A percentile compares a stretch with the other conserved stretches of the same genome.
Evolutionary conservation across 1,284 basidiomycete genomes (phyloP).

Genomic region (Ceratobasidium sp.): DNA sequence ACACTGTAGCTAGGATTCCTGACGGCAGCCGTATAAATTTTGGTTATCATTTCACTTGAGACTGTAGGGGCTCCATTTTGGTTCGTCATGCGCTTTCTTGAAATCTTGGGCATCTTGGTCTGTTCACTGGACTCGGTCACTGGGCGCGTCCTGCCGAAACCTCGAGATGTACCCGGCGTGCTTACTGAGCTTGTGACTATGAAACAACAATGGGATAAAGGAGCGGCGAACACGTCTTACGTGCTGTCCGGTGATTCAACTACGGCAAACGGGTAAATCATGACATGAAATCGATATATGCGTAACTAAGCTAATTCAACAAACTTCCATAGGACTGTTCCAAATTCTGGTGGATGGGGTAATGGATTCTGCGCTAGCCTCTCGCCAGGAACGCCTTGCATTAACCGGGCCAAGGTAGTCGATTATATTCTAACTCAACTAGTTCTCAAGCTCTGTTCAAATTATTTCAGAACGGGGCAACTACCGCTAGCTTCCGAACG

Average conservation of each 20-base stretch:
- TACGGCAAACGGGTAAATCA: constrained; percentile 15
- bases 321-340: constrained; percentile 43
- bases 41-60: no score
- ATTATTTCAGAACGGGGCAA: constrained; percentile 56
- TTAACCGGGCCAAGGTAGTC: constrained; percentile 48
- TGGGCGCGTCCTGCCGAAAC: neutral
- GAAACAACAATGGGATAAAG: constrained; percentile 13
- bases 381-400: constrained; percentile 51
- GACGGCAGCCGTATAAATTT: neutral
- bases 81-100: neutral
- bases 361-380: constrained; percentile 56
- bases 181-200: neutral
- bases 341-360: constrained; percentile 45
- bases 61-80: neutral
- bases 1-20: neutral
- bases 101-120: neutral
- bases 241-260: constrained; percentile 20
- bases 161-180: neutral
- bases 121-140: neutral
- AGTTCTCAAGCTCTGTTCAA: no score
- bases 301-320: neutral
- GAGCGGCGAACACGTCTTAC: neutral
- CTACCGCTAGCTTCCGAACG: constrained; percentile 55
- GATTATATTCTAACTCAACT: no score
- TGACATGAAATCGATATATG: neutral